A percentile compares a stretch with the other conserved stretches of the same genome.
These are phyloP conservation scores for Myxozyma monticola DNA, from an alignment of 805 yeast genomes.

Conservation along the genomic window DNA sequence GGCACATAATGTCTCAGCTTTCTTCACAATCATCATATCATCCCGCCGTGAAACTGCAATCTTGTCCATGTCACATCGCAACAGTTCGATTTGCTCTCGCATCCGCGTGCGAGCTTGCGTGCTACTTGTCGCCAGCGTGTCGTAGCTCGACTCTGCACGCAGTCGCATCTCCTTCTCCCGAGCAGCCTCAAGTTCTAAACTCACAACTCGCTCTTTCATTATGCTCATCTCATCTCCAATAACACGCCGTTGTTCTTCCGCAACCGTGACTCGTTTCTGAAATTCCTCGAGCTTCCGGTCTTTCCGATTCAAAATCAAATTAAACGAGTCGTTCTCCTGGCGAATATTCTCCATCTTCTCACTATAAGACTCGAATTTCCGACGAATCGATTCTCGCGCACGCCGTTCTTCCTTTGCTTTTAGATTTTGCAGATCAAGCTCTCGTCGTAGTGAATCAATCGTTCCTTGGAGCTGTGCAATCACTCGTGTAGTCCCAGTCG, in stretches of 20 bases:
- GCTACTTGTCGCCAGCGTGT: conserved; percentile 13
- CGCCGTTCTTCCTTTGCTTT: conserved; percentile 52
- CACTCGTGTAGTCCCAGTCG: conserved; percentile 4
- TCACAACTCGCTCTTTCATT: conserved; percentile 7
- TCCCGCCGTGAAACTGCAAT: conserved; percentile 6
- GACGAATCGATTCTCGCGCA: conserved; percentile 49
- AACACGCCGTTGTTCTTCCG: background rate
- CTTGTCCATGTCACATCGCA: conserved; percentile 12
- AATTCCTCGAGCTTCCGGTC: conserved; percentile 67
- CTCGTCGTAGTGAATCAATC: conserved; percentile 57
- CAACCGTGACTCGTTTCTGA: conserved; percentile 50
- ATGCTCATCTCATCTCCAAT: conserved; percentile 1
- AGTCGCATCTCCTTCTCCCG: conserved; percentile 18
- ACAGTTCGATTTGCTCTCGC: conserved; percentile 9
- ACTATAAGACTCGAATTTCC: conserved; percentile 54
- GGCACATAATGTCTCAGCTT: conserved; percentile 1
- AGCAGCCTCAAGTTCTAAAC: conserved; percentile 15
- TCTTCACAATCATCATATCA: conserved; percentile 5
- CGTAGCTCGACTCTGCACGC: conserved; percentile 20
- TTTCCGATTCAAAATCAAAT: conserved; percentile 65
- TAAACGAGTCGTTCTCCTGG: conserved; percentile 75
- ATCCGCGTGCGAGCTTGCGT: conserved; percentile 9
- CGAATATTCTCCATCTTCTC: conserved; percentile 55
- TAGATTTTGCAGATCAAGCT: conserved; percentile 44
- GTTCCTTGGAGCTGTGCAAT: conserved; percentile 48